Conservation (phyloP, 768 basidiomycete genomes). For the Artomyces pyxidatus region DNA sequence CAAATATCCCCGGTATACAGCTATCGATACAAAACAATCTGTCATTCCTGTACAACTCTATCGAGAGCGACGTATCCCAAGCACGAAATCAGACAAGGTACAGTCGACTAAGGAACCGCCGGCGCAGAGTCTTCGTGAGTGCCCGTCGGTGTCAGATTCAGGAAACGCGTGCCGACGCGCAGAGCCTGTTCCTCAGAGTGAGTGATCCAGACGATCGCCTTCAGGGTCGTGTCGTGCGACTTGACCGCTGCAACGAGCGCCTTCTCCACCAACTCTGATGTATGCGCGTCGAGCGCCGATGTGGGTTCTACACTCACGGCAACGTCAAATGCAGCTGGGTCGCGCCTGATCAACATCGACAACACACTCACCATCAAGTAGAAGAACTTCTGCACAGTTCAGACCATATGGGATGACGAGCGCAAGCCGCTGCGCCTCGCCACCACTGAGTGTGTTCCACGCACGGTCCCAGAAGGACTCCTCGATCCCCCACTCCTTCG, state of each 20-base stretch:
- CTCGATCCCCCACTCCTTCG: conserved; percentile 56
- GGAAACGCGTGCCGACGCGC: conserved; percentile 64
- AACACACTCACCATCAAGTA: conserved; percentile 57
- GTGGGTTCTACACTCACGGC: conserved; percentile 61
- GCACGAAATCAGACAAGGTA: too few relatives aligned
- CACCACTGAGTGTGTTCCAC: conserved; percentile 79
- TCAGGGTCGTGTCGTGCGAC: conserved; percentile 40
- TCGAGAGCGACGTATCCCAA: too few relatives aligned
- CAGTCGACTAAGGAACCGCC: too few relatives aligned
- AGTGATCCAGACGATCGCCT: conserved; percentile 83
- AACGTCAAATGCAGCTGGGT: background rate
- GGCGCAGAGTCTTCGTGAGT: conserved; percentile 18
- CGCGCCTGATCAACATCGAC: background rate
- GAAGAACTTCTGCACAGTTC: conserved; percentile 66
- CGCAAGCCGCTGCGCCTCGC: conserved; percentile 79
- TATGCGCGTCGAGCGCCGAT: conserved; percentile 71
- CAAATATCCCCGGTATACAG: too few relatives aligned
- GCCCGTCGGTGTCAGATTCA: conserved; percentile 28
- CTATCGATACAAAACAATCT: too few relatives aligned
- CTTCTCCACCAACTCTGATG: conserved; percentile 59
- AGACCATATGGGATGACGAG: conserved; percentile 69
- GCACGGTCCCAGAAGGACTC: conserved; percentile 65
- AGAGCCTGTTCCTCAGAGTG: conserved; percentile 76
- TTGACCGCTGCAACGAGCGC: conserved; percentile 46
- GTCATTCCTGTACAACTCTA: too few relatives aligned